These are phyloP conservation scores for Halenospora varia DNA, from an alignment of 495 filamentous ascomycete species.

Conservation along the genomic window DNA sequence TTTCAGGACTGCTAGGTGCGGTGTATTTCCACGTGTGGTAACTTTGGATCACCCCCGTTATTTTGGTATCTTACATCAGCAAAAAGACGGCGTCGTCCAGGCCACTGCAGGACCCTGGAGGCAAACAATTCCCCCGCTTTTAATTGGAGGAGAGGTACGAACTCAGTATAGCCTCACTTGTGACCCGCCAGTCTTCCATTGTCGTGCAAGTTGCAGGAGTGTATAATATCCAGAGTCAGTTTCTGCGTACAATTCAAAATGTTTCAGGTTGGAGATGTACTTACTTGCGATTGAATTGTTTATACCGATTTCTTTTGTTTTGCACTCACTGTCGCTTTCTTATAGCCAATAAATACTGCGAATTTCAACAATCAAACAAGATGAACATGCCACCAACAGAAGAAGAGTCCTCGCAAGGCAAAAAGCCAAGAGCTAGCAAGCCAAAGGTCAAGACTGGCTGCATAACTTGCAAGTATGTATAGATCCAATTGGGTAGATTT, in stretches of 20 bases:
- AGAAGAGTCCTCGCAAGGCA: not conserved
- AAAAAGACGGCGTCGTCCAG: not conserved
- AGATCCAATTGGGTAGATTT: not conserved
- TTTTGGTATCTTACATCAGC: conserved; percentile 2
- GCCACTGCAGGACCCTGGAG: not conserved
- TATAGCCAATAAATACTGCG: not conserved
- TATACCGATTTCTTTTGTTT: not conserved
- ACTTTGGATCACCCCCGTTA: not conserved
- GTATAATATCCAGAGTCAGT: not conserved
- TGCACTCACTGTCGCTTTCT: not conserved
- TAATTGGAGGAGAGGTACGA: not conserved
- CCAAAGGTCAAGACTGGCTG: conserved; percentile 33
- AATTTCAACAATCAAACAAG: no score
- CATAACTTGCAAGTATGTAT: conserved; percentile 32
- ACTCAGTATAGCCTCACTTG: no score
- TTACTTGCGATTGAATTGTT: not conserved
- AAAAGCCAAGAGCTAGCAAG: conserved; percentile 16
- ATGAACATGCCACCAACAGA: not conserved
- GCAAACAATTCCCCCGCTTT: not conserved
- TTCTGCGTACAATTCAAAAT: not conserved
- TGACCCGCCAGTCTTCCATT: no score
- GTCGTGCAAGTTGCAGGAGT: not conserved
- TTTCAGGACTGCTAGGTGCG: not conserved
- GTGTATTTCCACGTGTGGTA: not conserved
- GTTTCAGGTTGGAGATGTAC: not conserved